Conservation (phyloP, 2,329 filamentous ascomycete genomes). For the Leptographium galeiforme region DNA sequence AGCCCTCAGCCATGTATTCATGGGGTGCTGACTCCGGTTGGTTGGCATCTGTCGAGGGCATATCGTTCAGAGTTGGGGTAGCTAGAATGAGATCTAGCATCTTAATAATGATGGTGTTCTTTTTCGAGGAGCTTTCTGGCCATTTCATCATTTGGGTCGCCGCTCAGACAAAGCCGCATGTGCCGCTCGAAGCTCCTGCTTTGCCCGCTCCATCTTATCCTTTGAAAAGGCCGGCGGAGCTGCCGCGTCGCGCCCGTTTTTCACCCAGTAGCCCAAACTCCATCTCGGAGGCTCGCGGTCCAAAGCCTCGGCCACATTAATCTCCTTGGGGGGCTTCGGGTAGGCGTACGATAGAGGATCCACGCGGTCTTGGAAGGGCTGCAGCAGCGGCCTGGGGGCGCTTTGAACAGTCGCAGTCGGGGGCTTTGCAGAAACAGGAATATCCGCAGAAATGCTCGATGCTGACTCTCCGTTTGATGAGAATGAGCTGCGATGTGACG, state of each 20-base stretch:
- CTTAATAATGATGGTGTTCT: too few relatives aligned
- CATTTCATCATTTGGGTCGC: neutral
- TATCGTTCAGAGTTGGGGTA: too few relatives aligned
- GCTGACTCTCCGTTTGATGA: constrained; percentile 1
- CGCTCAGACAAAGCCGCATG: constrained; percentile 14
- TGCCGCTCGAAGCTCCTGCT: constrained; percentile 30
- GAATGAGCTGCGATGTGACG: constrained; percentile 10
- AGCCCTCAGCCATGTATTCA: too few relatives aligned
- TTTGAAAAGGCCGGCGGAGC: constrained; percentile 18
- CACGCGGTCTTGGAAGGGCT: neutral
- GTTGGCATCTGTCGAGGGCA: too few relatives aligned
- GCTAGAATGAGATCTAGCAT: too few relatives aligned
- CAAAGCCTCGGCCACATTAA: constrained; percentile 30
- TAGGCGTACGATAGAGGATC: constrained; percentile 25
- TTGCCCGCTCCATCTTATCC: constrained; percentile 30
- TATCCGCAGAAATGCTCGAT: neutral
- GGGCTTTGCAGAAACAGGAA: neutral
- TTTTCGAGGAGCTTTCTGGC: too few relatives aligned
- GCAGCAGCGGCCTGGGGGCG: neutral
- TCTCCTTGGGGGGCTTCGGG: constrained; percentile 24
- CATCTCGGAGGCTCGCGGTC: constrained; percentile 24
- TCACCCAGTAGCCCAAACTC: constrained; percentile 25
- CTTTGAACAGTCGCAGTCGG: neutral
- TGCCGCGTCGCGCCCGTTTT: constrained; percentile 16
- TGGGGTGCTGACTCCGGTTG: too few relatives aligned